Base-by-base conservation (phyloP, 495 filamentous ascomycete species). In the Annulohypoxylon nitens region DNA sequence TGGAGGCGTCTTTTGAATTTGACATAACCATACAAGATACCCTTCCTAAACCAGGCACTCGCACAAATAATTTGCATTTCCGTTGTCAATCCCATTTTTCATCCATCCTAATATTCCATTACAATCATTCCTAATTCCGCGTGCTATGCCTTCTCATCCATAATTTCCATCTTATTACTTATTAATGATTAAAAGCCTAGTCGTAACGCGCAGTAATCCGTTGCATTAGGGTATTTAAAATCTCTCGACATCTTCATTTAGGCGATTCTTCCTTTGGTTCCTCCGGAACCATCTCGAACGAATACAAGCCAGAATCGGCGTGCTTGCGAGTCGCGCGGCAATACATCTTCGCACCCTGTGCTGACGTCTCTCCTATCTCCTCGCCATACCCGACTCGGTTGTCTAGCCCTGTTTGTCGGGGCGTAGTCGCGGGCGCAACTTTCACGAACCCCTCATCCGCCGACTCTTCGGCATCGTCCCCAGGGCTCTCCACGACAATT, bases 1-100 rank as follows among this genome's bases (percentile, higher is more conserved):
- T 2, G 95, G 95, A 5, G 95, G 94, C 14, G 94, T 96, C 36
- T 86, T 86, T 70, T 86, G 57, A 75, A 23, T 51, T 1, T 18
- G 26, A 54, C 37, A 58, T 57, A 8, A 23, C 48, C 18, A 23
- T 43, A 12, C 43, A 30, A 54, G 16, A 47, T 54, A 26, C 50
- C 50, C 50, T 26, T 53, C 26, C 11, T 39, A 1, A 39, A 1
- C 7, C 2, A 12, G 11, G 11, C 36, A 39, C 6, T 12, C 8
- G 7, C 36, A 39, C 36, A 39, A 9, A 39, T 43, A 47, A 18
- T 26, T 18, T 36, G 33, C 30, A 18, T 18, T 11, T 43, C 10
- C 39, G 14, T 1, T 43, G 11, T 11, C 36, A 10, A 39, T 11
- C 36, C 5, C 36, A 39, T 39, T 10, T 12, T 39, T 6, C 36